phyloP scores from a whole-genome alignment of 2,329 filamentous ascomycete genomes.

The Ambrosiella xylebori region DNA sequence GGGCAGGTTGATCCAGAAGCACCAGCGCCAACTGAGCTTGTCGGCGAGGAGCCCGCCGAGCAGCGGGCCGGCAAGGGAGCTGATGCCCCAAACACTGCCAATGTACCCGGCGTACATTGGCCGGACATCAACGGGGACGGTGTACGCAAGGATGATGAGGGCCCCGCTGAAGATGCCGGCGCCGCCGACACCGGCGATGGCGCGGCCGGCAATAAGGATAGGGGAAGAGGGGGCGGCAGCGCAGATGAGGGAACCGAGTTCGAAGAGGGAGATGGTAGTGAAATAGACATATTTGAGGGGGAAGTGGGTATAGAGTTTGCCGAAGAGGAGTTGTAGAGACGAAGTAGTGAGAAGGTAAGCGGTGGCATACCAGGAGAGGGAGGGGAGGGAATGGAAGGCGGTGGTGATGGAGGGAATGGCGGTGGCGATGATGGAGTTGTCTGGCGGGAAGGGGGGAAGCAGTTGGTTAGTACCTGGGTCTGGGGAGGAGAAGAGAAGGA shows the following conservation, averaged over 20 bases:
- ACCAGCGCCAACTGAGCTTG: constrained; percentile 20
- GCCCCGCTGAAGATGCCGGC: constrained; percentile 30
- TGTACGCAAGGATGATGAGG: constrained; percentile 25
- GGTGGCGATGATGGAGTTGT: constrained; percentile 27
- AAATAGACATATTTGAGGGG: constrained; percentile 27
- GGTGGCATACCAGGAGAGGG: constrained; percentile 33
- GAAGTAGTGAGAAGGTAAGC: constrained; percentile 26
- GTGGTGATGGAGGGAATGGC: constrained; percentile 28
- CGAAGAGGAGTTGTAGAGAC: constrained; percentile 24
- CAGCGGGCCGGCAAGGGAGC: constrained; percentile 17
- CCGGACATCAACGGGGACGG: constrained; percentile 20
- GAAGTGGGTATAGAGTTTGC: constrained; percentile 29
- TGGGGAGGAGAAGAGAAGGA: too few species aligned
- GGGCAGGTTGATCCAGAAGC: constrained; percentile 20
- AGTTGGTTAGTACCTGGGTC: background rate
- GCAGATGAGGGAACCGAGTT: constrained; percentile 27
- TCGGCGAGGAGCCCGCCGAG: constrained; percentile 17
- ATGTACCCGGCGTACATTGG: constrained; percentile 22
- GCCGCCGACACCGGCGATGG: constrained; percentile 24
- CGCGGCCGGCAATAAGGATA: constrained; percentile 22
- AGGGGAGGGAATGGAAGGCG: constrained; percentile 26
- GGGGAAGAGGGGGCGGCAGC: constrained; percentile 19
- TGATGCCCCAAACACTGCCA: constrained; percentile 25
- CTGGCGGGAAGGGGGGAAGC: constrained; percentile 13
- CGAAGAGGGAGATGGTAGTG: constrained; percentile 24